phyloP scores from a whole-genome alignment of 805 yeast species.

The Groenewaldozyma salmanticensis region DNA sequence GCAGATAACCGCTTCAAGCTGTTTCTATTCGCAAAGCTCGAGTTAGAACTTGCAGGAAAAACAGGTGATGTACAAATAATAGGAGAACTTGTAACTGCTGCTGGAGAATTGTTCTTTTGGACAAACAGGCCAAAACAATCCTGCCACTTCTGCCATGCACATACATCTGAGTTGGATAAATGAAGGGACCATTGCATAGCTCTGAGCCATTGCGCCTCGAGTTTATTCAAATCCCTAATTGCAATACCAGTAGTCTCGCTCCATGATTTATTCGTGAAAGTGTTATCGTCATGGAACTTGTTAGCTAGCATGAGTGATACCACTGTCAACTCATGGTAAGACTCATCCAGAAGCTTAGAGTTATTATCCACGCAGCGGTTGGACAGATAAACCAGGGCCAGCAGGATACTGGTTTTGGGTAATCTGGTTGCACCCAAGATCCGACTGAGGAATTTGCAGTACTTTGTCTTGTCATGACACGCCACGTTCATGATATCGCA shows the following conservation, averaged over 20 bases:
- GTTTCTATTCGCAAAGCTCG: neutral
- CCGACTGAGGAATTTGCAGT: slow-evolving; percentile 42
- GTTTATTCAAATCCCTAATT: slow-evolving; percentile 46
- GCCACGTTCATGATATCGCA: slow-evolving; percentile 37
- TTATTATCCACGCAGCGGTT: slow-evolving; percentile 41
- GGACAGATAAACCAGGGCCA: slow-evolving; percentile 71
- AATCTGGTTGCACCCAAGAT: slow-evolving; percentile 81
- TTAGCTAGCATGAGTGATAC: slow-evolving; percentile 75
- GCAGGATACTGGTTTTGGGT: slow-evolving; percentile 70
- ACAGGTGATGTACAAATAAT: slow-evolving; percentile 3
- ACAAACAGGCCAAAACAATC: slow-evolving; percentile 22
- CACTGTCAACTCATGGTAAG: slow-evolving; percentile 44
- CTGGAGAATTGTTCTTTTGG: neutral
- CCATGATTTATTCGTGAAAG: slow-evolving; percentile 94
- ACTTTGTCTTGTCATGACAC: slow-evolving; percentile 13
- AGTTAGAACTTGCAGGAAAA: neutral
- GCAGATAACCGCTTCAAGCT: too few relatives aligned
- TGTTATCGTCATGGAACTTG: slow-evolving; percentile 93
- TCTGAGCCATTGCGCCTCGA: slow-evolving; percentile 64
- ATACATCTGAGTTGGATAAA: slow-evolving; percentile 26
- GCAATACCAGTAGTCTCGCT: slow-evolving; percentile 84
- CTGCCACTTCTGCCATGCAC: slow-evolving; percentile 27
- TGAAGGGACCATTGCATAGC: slow-evolving; percentile 52
- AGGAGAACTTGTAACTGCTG: neutral
- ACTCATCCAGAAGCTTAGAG: slow-evolving; percentile 24